A percentile compares a stretch with the other conserved stretches of the same genome.
Conservation (phyloP, 1,139 yeast species). For the Taphrina pruni region DNA sequence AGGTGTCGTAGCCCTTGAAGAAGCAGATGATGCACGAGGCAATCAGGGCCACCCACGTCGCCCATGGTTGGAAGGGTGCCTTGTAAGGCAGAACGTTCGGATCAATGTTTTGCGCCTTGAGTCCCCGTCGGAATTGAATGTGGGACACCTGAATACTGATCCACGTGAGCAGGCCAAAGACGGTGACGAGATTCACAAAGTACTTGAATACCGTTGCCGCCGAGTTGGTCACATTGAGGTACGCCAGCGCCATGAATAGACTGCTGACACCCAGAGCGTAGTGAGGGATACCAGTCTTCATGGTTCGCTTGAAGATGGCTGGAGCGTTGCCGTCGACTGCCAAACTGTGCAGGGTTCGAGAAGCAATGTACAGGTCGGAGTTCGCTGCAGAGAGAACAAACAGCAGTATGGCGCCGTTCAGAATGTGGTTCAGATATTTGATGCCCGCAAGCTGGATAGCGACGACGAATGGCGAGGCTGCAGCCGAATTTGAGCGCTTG, state of each 20-base stretch:
- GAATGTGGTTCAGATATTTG: conserved; percentile 69
- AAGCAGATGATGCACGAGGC: conserved; percentile 66
- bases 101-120: conserved; percentile 67
- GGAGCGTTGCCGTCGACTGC: conserved; percentile 87
- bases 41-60: conserved; percentile 61
- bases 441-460: conserved; percentile 74
- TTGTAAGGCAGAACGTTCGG: conserved; percentile 60
- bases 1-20: conserved; percentile 69
- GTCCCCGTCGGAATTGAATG: conserved; percentile 67
- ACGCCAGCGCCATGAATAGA: conserved; percentile 68
- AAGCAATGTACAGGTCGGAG: conserved; percentile 76
- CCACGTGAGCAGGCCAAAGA: conserved; percentile 76
- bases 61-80: conserved; percentile 60
- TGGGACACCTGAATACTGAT: conserved; percentile 66
- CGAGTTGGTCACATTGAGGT: conserved; percentile 67
- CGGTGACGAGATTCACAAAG: conserved; percentile 76
- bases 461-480: conserved; percentile 66
- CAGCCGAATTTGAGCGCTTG: conserved; percentile 55
- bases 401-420: conserved; percentile 73
- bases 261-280: conserved; percentile 68
- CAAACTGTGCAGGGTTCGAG: conserved; percentile 80
- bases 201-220: conserved; percentile 73
- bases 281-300: conserved; percentile 74
- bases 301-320: conserved; percentile 70
- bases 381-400: conserved; percentile 77